Evolutionary conservation across 306 rosid species (phyloP).

Genomic region (Acmispon strigosus): DNA sequence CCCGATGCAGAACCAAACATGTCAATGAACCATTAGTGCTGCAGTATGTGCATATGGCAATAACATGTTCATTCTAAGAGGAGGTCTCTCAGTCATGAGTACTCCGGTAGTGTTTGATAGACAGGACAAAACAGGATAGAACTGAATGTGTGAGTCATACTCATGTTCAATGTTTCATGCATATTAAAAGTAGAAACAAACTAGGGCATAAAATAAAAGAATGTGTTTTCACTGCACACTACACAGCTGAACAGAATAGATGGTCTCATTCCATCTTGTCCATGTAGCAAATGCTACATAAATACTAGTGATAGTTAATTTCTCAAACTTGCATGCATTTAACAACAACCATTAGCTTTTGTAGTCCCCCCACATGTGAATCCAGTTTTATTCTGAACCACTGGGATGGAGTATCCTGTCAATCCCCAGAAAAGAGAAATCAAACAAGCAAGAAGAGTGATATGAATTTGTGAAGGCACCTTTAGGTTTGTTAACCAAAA

Average conservation of each 20-base stretch:
- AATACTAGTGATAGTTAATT: too few species aligned
- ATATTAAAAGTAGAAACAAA: too few species aligned
- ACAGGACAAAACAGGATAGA: too few species aligned
- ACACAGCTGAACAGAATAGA: too few species aligned
- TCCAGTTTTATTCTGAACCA: not conserved
- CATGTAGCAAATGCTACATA: too few species aligned
- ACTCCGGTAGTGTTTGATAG: too few species aligned
- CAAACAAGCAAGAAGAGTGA: not conserved
- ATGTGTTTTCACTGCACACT: too few species aligned
- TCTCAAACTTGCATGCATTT: not conserved
- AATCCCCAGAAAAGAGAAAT: not conserved
- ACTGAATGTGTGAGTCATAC: too few species aligned
- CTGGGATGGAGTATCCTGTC: not conserved
- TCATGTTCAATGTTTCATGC: too few species aligned
- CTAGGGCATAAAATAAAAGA: too few species aligned
- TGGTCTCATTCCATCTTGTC: too few species aligned
- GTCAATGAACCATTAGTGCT: not conserved
- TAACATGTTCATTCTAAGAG: not conserved
- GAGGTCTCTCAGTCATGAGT: not conserved
- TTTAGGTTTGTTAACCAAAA: constrained; percentile 89
- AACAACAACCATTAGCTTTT: not conserved
- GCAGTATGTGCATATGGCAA: not conserved
- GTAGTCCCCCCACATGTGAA: not conserved
- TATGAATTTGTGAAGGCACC: constrained; percentile 34
- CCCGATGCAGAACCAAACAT: too few species aligned